Percentiles rank a stretch among this genome's conserved stretches.
Evolutionary conservation across 805 yeast species (phyloP).

Genomic region (Candida parachauliodes): DNA sequence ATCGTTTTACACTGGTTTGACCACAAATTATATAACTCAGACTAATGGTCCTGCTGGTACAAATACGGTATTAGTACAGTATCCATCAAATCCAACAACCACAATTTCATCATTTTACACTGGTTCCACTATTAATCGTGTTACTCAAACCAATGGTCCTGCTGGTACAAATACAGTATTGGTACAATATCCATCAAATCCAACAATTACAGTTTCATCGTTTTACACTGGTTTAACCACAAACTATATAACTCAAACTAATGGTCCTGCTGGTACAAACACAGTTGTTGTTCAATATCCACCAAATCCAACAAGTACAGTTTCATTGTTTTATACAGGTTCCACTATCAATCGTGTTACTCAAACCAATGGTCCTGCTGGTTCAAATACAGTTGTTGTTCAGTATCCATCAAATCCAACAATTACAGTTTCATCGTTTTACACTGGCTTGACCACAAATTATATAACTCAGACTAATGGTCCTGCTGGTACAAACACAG

Average conservation of each 20-base stretch:
- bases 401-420: too few relatives aligned
- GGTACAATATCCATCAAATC: neutral
- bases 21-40: neutral
- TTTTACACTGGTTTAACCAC: neutral
- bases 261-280: neutral
- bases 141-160: neutral
- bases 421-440: too few relatives aligned
- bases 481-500: too few relatives aligned
- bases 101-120: neutral
- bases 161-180: neutral
- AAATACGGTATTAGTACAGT: conserved; percentile 9
- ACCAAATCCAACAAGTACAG: conserved; percentile 1
- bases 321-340: neutral
- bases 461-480: too few relatives aligned
- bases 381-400: conserved; percentile 1
- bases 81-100: conserved; percentile 11
- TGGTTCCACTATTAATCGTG: neutral
- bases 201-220: neutral
- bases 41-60: conserved; percentile 5
- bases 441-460: too few relatives aligned
- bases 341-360: neutral
- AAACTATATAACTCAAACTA: neutral
- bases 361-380: neutral
- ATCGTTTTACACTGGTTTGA: conserved; percentile 5
- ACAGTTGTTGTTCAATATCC: neutral